phyloP scores from a whole-genome alignment of 108 stramenopile genomes.

The Hondaea fermentalgiana region DNA sequence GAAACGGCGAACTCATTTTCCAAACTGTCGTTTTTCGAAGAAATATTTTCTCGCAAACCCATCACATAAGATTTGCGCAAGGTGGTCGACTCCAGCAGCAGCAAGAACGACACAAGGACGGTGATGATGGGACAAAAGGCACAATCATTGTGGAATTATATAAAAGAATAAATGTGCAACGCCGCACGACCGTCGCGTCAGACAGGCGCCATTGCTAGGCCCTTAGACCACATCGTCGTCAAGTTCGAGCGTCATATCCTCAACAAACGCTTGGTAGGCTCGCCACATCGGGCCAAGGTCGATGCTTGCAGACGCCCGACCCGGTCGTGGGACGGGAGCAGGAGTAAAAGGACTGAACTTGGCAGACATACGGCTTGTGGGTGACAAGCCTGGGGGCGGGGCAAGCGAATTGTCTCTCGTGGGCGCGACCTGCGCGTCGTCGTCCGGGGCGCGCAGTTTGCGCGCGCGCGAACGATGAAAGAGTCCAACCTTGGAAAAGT shows the following conservation, averaged over 20 bases:
- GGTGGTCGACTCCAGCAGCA: too few relatives aligned
- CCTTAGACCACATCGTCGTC: not conserved
- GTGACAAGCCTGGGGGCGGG: not conserved
- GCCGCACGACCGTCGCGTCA: too few relatives aligned
- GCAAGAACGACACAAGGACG: too few relatives aligned
- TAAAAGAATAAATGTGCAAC: too few relatives aligned
- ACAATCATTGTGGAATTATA: too few relatives aligned
- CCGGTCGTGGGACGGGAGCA: not conserved
- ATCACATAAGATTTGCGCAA: too few relatives aligned
- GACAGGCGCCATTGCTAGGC: not conserved
- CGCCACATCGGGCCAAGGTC: not conserved
- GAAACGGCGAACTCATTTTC: too few relatives aligned
- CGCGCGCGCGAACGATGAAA: not conserved
- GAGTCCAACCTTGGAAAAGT: not conserved
- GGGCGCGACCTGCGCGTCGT: not conserved
- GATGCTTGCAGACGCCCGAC: not conserved
- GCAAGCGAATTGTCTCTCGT: not conserved
- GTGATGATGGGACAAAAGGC: too few relatives aligned
- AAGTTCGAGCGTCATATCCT: not conserved
- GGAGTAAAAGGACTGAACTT: not conserved
- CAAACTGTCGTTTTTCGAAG: too few relatives aligned
- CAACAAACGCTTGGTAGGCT: not conserved
- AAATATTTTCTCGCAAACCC: too few relatives aligned
- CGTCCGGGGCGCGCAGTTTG: not conserved
- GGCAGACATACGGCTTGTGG: not conserved